phyloP scores from a whole-genome alignment of 176 grass and related monocot species.

The Otatea glauca region DNA sequence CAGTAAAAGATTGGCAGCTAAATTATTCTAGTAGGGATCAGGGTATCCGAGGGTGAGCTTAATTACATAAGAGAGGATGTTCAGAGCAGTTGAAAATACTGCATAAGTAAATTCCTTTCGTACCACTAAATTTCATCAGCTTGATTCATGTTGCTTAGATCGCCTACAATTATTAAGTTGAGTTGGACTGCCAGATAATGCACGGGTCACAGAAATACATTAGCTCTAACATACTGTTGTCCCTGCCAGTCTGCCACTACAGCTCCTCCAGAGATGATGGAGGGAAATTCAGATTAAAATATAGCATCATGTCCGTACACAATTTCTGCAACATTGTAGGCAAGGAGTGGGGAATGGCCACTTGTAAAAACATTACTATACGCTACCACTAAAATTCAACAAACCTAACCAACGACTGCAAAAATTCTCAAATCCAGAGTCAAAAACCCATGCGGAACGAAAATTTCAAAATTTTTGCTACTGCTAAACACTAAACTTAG shows the following conservation, averaged over 20 bases:
- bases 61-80: neutral
- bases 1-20: neutral
- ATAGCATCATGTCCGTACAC: neutral
- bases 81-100: neutral
- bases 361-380: neutral
- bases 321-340: neutral
- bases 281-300: neutral
- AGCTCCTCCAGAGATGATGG: neutral
- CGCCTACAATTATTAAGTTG: neutral
- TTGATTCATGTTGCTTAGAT: slow-evolving; percentile 21
- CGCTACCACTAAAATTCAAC: neutral
- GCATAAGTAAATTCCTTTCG: neutral
- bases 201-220: neutral
- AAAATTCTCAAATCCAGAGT: neutral
- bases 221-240: neutral
- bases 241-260: neutral
- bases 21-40: slow-evolving; percentile 7
- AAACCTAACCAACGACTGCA: neutral
- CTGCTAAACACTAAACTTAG: neutral
- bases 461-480: neutral
- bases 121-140: neutral
- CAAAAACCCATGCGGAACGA: neutral
- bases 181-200: slow-evolving; percentile 12
- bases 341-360: neutral
- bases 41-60: neutral